A percentile compares a stretch with the other conserved stretches of the same genome.
These are phyloP conservation scores for Pseudogymnoascus pannorum DNA, from an alignment of 2,329 filamentous ascomycete genomes.

Conservation along the genomic window DNA sequence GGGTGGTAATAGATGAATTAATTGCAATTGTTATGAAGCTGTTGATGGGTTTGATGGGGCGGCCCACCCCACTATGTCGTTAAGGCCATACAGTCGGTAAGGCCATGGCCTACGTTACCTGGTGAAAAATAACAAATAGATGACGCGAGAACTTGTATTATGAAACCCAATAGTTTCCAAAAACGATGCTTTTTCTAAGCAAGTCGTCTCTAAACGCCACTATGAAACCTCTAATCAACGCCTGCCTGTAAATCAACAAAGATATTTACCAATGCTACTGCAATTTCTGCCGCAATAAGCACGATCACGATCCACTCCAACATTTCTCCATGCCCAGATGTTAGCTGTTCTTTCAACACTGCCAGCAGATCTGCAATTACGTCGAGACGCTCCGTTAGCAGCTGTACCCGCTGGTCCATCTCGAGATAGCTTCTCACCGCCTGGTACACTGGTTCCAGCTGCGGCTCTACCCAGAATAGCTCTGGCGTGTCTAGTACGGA, in stretches of 20 bases:
- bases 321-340: slow-evolving; percentile 85
- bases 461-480: slow-evolving; percentile 96
- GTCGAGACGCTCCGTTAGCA: slow-evolving; percentile 82
- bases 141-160: neutral
- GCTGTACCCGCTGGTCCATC: slow-evolving; percentile 89
- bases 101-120: no score
- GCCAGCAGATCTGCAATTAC: slow-evolving; percentile 91
- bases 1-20: no score
- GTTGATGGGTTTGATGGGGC: no score
- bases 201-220: neutral
- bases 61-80: no score
- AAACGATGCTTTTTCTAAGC: neutral
- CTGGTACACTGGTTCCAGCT: slow-evolving; percentile 92
- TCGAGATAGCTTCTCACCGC: slow-evolving; percentile 92
- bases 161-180: neutral
- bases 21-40: no score
- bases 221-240: slow-evolving; percentile 36
- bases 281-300: slow-evolving; percentile 88
- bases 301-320: slow-evolving; percentile 92
- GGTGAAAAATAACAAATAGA: neutral
- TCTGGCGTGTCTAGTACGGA: slow-evolving; percentile 95
- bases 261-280: slow-evolving; percentile 90
- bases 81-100: no score
- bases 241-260: slow-evolving; percentile 83
- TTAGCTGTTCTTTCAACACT: slow-evolving; percentile 91